Conservation (phyloP, 768 basidiomycete genomes). For the Trametes coccinea region DNA sequence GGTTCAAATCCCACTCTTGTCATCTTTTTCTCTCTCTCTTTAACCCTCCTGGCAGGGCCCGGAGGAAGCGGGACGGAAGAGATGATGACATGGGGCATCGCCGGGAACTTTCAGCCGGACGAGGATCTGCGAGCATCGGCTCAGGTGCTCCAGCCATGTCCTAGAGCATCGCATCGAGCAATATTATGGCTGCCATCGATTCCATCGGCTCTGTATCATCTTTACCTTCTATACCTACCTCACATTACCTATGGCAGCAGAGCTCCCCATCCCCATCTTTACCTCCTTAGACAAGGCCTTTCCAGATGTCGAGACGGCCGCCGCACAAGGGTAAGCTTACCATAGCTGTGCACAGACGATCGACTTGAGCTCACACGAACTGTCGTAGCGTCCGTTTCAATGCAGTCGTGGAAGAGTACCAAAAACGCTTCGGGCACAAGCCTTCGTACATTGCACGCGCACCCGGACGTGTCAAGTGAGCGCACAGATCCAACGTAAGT, state of each 20-base stretch:
- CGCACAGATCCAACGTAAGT: conserved; percentile 11
- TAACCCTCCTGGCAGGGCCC: no score
- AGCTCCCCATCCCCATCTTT: conserved; percentile 61
- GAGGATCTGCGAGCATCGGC: no score
- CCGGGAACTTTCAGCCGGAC: no score
- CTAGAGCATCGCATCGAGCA: not conserved
- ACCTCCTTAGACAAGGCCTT: conserved; percentile 58
- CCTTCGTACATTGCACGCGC: conserved; percentile 75
- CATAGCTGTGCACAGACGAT: not conserved
- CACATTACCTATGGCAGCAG: conserved; percentile 46
- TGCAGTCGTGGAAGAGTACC: conserved; percentile 60
- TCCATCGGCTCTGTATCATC: not conserved
- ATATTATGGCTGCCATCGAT: not conserved
- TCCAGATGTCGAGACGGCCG: conserved; percentile 49
- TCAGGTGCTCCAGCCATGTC: no score
- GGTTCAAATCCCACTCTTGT: conserved; percentile 34
- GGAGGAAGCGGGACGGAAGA: not conserved
- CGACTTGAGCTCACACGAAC: not conserved
- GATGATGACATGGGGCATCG: no score
- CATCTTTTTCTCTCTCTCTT: conserved; percentile 17
- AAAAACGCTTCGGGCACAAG: conserved; percentile 60
- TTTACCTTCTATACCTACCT: not conserved
- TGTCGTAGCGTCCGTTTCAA: conserved; percentile 54
- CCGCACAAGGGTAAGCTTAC: conserved; percentile 48
- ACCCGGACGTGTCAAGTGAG: conserved; percentile 79